Base-by-base conservation (phyloP, 768 basidiomycete species). In the Pleurotus giganteus region DNA sequence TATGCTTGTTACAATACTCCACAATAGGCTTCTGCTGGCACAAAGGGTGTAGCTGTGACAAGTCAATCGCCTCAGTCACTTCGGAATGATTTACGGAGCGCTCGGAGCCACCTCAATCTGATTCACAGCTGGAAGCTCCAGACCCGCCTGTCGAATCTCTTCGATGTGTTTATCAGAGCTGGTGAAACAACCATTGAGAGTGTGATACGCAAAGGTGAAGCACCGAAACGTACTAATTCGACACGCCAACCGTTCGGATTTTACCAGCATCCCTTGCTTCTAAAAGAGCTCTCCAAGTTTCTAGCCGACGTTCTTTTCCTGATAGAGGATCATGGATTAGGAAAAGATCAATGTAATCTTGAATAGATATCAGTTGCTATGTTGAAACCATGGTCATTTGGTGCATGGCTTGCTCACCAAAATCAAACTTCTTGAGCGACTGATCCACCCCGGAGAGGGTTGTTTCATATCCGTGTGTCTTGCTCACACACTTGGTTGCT, bases 21-120 rank as follows among this genome's bases (percentile, higher is more conserved):
- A 89, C 89, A 53, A 94, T 90, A 7, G 83, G 77, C 36, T 75
- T 79, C 63, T 94, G 91, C 64, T 94, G 92, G 69, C 89, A 93
- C 55, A 86, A 78, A 0, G 91, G 90, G 58, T 92, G 90, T 15
- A 92, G 72, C 89, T 91, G 61, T 13, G 49, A 12, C 4, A 11
- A 29, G 32, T 15, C 7, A 5, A 3, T 21, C 9, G 9, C 13
- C 9, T 23, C 31, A 31, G 47, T 13, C 19, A 21, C 17, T 13
- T 6, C 23, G 31, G n/a, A 32, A 23, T 24, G 49, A 43, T 42
- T n/a, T n/a, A n/a, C 29, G 47, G 4, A n/a, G n/a, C 24, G 4
- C 39, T 17, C 12, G 34, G 2, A 60, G 71, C 32, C 63, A 83
- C 90, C 79, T 93, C 91, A 54, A 93, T 80, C 66, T 94, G 91